Percentiles rank a stretch among this genome's conserved stretches.
Conservation (phyloP, 495 filamentous ascomycete genomes). For the Trichocladium uniseriatum region DNA sequence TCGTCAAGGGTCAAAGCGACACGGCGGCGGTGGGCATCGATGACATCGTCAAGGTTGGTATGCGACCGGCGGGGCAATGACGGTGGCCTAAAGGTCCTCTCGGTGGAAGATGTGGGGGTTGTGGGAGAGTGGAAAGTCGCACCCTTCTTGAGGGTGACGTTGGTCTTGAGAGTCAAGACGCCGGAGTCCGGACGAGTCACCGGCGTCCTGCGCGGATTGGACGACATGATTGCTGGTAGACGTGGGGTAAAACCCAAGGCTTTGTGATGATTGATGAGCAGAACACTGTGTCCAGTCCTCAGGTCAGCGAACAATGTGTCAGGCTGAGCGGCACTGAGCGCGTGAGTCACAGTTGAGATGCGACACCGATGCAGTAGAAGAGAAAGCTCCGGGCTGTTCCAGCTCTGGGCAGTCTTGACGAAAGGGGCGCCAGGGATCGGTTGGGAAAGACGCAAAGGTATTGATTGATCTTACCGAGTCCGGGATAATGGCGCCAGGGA, state of each 20-base stretch:
- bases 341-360: slow-evolving; percentile 25
- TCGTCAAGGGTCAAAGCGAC: slow-evolving; percentile 41
- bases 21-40: slow-evolving; percentile 46
- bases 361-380: slow-evolving; percentile 11
- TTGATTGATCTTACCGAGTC: background rate
- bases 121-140: slow-evolving; percentile 53
- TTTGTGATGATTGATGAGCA: slow-evolving; percentile 13
- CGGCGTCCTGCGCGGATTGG: slow-evolving; percentile 43
- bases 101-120: slow-evolving; percentile 35
- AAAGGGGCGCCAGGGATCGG: background rate
- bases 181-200: slow-evolving; percentile 38
- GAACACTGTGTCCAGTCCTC: slow-evolving; percentile 18
- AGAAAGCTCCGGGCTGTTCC: too few relatives aligned
- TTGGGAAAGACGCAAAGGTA: background rate
- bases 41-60: slow-evolving; percentile 53
- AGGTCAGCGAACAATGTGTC: slow-evolving; percentile 21
- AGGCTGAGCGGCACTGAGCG: slow-evolving; percentile 12
- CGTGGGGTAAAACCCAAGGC: slow-evolving; percentile 25
- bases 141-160: slow-evolving; percentile 49
- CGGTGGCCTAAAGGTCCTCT: slow-evolving; percentile 40
- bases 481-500: background rate
- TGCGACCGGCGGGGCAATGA: slow-evolving; percentile 51
- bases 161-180: slow-evolving; percentile 42
- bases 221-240: slow-evolving; percentile 37
- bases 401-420: too few relatives aligned